A percentile compares a stretch with the other conserved stretches of the same genome.
Conservation (phyloP, 2,329 filamentous ascomycete genomes). For the Monilinia fructigena region DNA sequence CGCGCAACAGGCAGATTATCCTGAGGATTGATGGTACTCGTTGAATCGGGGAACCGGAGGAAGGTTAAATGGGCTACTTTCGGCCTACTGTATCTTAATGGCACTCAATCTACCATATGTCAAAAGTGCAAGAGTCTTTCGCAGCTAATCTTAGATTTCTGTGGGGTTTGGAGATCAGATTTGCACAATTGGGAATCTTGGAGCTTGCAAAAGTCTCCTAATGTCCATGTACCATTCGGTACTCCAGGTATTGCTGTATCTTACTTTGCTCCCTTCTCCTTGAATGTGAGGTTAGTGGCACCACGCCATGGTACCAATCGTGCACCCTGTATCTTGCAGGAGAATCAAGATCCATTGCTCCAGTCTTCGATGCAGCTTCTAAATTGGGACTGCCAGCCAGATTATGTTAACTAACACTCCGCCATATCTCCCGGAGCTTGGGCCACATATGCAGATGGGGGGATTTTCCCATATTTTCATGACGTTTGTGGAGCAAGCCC, state of each 20-base stretch:
- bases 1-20: constrained; percentile 1
- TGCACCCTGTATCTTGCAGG: constrained; percentile 8
- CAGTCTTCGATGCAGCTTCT: constrained; percentile 12
- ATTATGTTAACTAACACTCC: constrained; percentile 5
- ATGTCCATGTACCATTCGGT: constrained; percentile 1
- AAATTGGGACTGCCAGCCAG: constrained; percentile 9
- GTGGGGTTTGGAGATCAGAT: constrained; percentile 2
- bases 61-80: constrained; percentile 16
- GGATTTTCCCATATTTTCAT: neutral
- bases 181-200: neutral
- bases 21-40: constrained; percentile 3
- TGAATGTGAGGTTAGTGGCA: neutral
- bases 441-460: neutral
- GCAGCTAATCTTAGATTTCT: neutral
- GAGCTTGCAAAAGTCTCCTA: constrained; percentile 18
- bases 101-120: neutral
- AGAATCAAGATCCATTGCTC: constrained; percentile 4
- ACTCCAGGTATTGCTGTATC: constrained; percentile 16
- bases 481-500: neutral
- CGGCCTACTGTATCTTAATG: constrained; percentile 2
- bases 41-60: constrained; percentile 4
- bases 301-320: constrained; percentile 2
- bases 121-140: neutral
- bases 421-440: constrained; percentile 12
- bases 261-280: constrained; percentile 6